phyloP scores from a whole-genome alignment of 495 filamentous ascomycete genomes.

The Cairneyella variabilis region DNA sequence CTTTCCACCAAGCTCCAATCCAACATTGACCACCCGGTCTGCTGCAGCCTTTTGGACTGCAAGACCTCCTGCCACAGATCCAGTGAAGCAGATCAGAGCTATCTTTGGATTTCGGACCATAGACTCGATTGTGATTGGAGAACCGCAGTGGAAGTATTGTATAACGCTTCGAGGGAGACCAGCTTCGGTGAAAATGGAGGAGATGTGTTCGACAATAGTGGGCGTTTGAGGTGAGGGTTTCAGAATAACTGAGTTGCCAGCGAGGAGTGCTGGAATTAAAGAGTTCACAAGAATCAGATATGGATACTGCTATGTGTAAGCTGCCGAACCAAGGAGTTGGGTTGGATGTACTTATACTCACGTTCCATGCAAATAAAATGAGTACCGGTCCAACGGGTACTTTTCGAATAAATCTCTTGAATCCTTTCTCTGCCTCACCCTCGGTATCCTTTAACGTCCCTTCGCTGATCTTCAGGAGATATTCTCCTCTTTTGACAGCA shows the following conservation, averaged over 20 bases:
- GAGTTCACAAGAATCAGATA: conserved; percentile 90
- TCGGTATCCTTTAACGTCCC: conserved; percentile 69
- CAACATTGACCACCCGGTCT: conserved; percentile 75
- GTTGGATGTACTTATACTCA: conserved; percentile 37
- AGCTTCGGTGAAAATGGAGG: conserved; percentile 68
- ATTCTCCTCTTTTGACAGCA: conserved; percentile 74
- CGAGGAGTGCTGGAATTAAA: conserved; percentile 79
- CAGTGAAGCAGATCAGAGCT: conserved; percentile 81
- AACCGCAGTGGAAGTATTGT: conserved; percentile 86
- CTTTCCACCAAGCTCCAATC: conserved; percentile 88
- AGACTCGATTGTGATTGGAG: conserved; percentile 62
- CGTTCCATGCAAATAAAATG: conserved; percentile 93
- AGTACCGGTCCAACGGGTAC: conserved; percentile 79
- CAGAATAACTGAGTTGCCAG: conserved; percentile 83
- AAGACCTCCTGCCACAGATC: conserved; percentile 84
- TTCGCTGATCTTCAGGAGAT: conserved; percentile 73
- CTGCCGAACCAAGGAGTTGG: conserved; percentile 6
- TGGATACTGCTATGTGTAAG: conserved; percentile 61
- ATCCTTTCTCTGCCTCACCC: conserved; percentile 78
- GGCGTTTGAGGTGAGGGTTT: conserved; percentile 95
- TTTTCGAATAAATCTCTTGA: conserved; percentile 85
- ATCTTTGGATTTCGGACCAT: conserved; percentile 72
- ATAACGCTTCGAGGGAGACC: conserved; percentile 77
- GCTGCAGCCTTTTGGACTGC: conserved; percentile 80
- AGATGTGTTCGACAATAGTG: conserved; percentile 78